phyloP scores from a whole-genome alignment of 495 filamentous ascomycete genomes.

The Wilcoxina mikolae region DNA sequence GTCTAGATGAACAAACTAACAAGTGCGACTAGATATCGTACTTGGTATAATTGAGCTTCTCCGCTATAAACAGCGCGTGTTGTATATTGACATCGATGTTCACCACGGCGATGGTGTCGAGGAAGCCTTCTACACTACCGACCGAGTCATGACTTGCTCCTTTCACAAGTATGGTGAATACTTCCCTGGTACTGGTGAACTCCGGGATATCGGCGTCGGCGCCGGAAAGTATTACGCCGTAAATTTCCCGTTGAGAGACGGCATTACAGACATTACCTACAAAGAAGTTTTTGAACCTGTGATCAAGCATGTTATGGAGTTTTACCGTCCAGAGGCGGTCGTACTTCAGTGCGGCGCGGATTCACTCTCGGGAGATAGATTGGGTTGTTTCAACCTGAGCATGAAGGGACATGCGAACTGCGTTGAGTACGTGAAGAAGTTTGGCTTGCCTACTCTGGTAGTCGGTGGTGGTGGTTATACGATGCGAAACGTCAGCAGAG shows the following conservation, averaged over 20 bases:
- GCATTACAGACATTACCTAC: constrained; percentile 85
- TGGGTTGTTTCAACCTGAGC: constrained; percentile 96
- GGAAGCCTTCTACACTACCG: constrained; percentile 90
- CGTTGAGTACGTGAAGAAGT: constrained; percentile 86
- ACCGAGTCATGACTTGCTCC: constrained; percentile 88
- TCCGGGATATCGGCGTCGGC: constrained; percentile 90
- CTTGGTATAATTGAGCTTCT: constrained; percentile 84
- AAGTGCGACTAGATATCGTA: constrained; percentile 54
- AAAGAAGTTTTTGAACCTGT: constrained; percentile 92
- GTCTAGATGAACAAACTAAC: not conserved
- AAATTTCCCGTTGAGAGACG: constrained; percentile 96
- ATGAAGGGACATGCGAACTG: constrained; percentile 98
- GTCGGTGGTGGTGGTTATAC: constrained; percentile 95
- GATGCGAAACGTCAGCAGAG: constrained; percentile 94
- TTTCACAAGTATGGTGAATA: constrained; percentile 99
- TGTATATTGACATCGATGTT: constrained; percentile 97
- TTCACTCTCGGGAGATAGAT: constrained; percentile 79
- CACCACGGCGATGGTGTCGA: constrained; percentile 97
- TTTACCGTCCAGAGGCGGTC: constrained; percentile 83
- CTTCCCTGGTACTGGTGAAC: constrained; percentile 93
- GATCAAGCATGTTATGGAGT: constrained; percentile 87
- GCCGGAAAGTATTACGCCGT: constrained; percentile 87
- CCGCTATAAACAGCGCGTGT: constrained; percentile 72
- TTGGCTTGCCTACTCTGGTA: constrained; percentile 78
- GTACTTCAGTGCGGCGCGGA: constrained; percentile 96